These are phyloP conservation scores for Diaporthe helianthi DNA, from an alignment of 2,329 filamentous ascomycete species.

Conservation along the genomic window DNA sequence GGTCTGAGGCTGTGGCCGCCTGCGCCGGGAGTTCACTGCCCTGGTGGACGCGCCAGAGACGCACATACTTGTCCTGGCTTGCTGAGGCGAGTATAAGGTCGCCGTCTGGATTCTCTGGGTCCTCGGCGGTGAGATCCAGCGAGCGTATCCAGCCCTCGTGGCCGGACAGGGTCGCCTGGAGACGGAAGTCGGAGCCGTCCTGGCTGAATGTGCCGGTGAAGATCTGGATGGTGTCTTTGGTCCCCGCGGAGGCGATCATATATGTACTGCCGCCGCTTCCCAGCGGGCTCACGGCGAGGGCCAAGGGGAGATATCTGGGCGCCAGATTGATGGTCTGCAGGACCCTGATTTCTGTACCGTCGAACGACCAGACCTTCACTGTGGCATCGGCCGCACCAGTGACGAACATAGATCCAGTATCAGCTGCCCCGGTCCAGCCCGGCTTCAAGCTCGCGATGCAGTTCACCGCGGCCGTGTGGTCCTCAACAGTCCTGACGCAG, in stretches of 20 bases:
- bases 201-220: conserved; percentile 60
- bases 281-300: conserved; percentile 72
- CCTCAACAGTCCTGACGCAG: conserved; percentile 62
- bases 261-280: conserved; percentile 56
- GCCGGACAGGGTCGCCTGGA: conserved; percentile 80
- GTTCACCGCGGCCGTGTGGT: conserved; percentile 80
- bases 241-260: conserved; percentile 85
- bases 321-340: conserved; percentile 75
- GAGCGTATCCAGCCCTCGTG: conserved; percentile 97
- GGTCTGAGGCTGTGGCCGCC: conserved; percentile 61
- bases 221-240: conserved; percentile 81
- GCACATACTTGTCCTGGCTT: conserved; percentile 96
- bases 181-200: conserved; percentile 60
- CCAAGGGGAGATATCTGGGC: conserved; percentile 83
- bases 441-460: conserved; percentile 59
- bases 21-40: conserved; percentile 69
- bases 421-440: not conserved
- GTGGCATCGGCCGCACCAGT: conserved; percentile 84
- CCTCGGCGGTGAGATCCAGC: conserved; percentile 77
- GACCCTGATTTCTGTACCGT: conserved; percentile 55
- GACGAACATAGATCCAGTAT: conserved; percentile 60
- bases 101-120: conserved; percentile 51
- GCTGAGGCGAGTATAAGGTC: conserved; percentile 89
- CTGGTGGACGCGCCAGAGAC: conserved; percentile 85
- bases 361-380: conserved; percentile 73